These are phyloP conservation scores for Neurospora sp. DNA, from an alignment of 495 filamentous ascomycete genomes.

Conservation along the genomic window DNA sequence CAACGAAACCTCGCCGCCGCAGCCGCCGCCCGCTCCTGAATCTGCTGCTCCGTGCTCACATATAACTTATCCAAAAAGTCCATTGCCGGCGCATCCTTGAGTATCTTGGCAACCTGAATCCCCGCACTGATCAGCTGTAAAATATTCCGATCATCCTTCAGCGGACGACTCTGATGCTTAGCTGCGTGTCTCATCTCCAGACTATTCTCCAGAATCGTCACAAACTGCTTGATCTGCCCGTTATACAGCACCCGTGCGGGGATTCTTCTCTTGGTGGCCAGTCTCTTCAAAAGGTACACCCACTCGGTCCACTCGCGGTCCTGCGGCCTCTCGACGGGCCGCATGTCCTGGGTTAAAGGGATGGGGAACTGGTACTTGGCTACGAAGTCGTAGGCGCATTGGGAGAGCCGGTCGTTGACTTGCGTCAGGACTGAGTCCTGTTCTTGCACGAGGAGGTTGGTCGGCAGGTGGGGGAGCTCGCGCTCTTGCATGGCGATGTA, in stretches of 20 bases:
- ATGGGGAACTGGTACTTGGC: constrained; percentile 86
- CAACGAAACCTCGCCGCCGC: constrained; percentile 36
- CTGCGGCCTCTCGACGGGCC: constrained; percentile 64
- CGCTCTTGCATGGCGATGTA: constrained; percentile 63
- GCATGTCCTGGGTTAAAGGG: constrained; percentile 67
- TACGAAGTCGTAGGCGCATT: constrained; percentile 81
- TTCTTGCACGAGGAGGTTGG: constrained; percentile 71
- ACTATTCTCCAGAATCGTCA: constrained; percentile 73
- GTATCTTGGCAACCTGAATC: constrained; percentile 76
- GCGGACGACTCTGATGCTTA: constrained; percentile 69
- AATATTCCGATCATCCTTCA: constrained; percentile 86
- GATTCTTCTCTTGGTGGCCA: constrained; percentile 78
- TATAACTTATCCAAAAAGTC: constrained; percentile 63
- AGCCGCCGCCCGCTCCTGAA: constrained; percentile 52
- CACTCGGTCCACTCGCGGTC: constrained; percentile 86
- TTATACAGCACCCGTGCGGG: constrained; percentile 76
- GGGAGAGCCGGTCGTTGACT: constrained; percentile 75
- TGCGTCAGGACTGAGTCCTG: constrained; percentile 69
- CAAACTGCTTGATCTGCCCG: constrained; percentile 81
- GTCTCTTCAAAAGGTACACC: constrained; percentile 77
- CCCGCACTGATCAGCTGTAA: constrained; percentile 78
- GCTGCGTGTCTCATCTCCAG: constrained; percentile 72
- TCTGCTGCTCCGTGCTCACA: constrained; percentile 59
- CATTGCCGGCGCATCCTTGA: constrained; percentile 76
- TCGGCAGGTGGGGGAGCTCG: constrained; percentile 71